These are phyloP conservation scores for Panaeolus cyanescens DNA, from an alignment of 768 basidiomycete genomes.

Conservation along the genomic window DNA sequence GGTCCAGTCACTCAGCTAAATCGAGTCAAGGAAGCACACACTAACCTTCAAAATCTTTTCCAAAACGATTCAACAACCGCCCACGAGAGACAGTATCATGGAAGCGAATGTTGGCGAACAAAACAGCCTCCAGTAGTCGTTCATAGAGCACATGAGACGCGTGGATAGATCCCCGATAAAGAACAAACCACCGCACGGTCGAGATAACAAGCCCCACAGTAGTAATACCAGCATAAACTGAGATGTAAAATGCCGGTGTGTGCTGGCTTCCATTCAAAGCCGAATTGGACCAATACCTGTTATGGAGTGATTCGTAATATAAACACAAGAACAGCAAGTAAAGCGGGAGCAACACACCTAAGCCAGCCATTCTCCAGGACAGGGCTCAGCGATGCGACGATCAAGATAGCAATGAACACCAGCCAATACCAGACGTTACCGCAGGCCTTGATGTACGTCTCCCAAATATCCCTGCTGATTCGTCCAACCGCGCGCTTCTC, in stretches of 20 bases:
- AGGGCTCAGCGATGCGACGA: conserved; percentile 62
- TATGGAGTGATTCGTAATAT: neutral
- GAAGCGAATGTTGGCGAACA: conserved; percentile 90
- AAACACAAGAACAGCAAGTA: conserved; percentile 5
- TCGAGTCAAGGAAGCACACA: neutral
- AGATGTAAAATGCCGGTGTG: conserved; percentile 62
- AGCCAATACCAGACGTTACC: conserved; percentile 60
- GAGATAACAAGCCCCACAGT: conserved; percentile 47
- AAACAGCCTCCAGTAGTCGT: conserved; percentile 71
- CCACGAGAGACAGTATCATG: conserved; percentile 92
- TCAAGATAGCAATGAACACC: conserved; percentile 51
- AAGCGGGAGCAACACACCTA: conserved; percentile 33
- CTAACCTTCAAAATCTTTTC: conserved; percentile 84
- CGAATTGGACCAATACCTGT: conserved; percentile 59
- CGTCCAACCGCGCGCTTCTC: conserved; percentile 77
- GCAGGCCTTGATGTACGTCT: conserved; percentile 35
- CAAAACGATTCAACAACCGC: conserved; percentile 79
- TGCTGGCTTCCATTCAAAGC: conserved; percentile 40
- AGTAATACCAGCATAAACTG: conserved; percentile 62
- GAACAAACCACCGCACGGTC: conserved; percentile 67
- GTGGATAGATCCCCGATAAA: conserved; percentile 82
- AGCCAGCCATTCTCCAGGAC: conserved; percentile 77
- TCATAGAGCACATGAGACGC: conserved; percentile 81
- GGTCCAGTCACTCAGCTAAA: neutral
- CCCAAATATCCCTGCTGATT: conserved; percentile 69